Percentiles rank a stretch among this genome's conserved stretches.
These are phyloP conservation scores for Juncus inflexus DNA, from an alignment of 176 grass and related monocot genomes.

Conservation along the genomic window DNA sequence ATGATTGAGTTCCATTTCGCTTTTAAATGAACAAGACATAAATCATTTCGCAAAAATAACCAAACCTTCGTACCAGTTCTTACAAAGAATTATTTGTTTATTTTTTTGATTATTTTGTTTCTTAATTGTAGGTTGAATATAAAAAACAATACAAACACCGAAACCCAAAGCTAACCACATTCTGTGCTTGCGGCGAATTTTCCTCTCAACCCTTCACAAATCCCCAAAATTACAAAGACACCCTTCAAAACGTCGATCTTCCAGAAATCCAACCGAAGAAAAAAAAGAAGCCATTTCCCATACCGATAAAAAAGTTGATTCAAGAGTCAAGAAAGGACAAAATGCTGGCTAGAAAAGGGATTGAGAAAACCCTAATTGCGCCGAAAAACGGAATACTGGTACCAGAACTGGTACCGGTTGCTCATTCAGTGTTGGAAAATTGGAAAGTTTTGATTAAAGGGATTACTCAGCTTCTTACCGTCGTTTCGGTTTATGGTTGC, in stretches of 20 bases:
- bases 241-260: constrained; percentile 76
- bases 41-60: no score
- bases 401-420: constrained; percentile 74
- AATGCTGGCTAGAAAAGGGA: constrained; percentile 58
- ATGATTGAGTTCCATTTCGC: no score
- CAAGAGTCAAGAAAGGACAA: constrained; percentile 51
- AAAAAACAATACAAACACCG: constrained; percentile 3
- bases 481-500: constrained; percentile 77
- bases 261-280: constrained; percentile 60
- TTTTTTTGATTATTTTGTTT: constrained; percentile 21
- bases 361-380: constrained; percentile 67
- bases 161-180: constrained; percentile 3
- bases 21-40: no score
- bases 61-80: background rate
- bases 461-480: constrained; percentile 68
- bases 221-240: constrained; percentile 15
- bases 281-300: constrained; percentile 80
- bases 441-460: constrained; percentile 84
- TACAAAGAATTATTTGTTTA: background rate
- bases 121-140: no score
- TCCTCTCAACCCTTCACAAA: constrained; percentile 8
- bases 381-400: constrained; percentile 88
- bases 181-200: constrained; percentile 31
- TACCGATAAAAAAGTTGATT: constrained; percentile 71
- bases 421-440: constrained; percentile 64